Base-by-base conservation (phyloP, 768 basidiomycete species). In the Mycena kentingensis region DNA sequence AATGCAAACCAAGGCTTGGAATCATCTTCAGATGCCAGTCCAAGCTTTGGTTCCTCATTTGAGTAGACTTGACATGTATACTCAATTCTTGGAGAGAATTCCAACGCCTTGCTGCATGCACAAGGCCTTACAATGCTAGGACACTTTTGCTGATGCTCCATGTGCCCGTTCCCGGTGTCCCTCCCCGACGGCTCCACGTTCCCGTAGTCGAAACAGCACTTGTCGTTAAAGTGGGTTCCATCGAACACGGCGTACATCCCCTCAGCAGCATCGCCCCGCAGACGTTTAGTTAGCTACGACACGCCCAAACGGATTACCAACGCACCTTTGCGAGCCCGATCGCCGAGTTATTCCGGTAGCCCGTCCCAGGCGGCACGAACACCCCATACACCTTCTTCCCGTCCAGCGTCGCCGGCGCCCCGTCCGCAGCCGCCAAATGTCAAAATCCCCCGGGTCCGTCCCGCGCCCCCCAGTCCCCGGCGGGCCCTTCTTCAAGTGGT, bases 181-280 rank as follows among this genome's bases (percentile, higher is more conserved):
- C 10, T 10, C 13, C 18, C 37, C 37, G 13, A 19, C 37, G 21
- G 10, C 51, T 52, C 51, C 12, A 45, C 51, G 29, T 52, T 52
- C 11, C 51, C 51, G 25, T 52, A 52, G 51, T 52, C 51, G 31
- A 52, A 46, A 29, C 49, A 51, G 49, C 49, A 51, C 19, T 18
- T 19, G 37, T 41, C 49, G 42, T 51, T 51, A 21, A 21, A 51
- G 31, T 51, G 49, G 5, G 49, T 51, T 5, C 49, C 49, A 44
- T 51, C 49, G 42, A 51, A 28, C 19, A 51, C 49, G 11, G 49
- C 37, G 21, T 39, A 39, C 21, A 39, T 39, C 8, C 37, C 42
- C 42, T 44, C 42, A 12, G 42, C 42, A 24, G 51, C 42, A 37
- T 42, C 45, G 22, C 43, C 51, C 51, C 34, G 43, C 19, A 38